Conservation (phyloP, 306 rosid species). For the Pterocarpus santalinus region DNA sequence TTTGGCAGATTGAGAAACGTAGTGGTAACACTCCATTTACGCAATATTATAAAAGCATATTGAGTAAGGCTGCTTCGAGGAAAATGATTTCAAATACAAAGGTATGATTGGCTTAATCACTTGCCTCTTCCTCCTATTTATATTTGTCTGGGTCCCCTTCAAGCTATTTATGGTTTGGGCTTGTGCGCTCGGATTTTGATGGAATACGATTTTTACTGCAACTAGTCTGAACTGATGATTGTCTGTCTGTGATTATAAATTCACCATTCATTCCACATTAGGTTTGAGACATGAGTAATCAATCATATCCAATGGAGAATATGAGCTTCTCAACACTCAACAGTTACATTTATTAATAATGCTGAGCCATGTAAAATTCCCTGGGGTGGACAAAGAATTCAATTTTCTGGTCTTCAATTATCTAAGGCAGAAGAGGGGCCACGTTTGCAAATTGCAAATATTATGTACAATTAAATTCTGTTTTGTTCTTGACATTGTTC, state of each 20-base stretch:
- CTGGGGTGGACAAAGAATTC: background rate
- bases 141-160: background rate
- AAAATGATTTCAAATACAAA: slow-evolving; percentile 56
- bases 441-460: background rate
- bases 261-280: background rate
- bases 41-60: slow-evolving; percentile 83
- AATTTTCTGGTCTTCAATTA: slow-evolving; percentile 31
- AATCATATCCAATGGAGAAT: background rate
- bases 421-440: background rate
- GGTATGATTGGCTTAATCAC: slow-evolving; percentile 60
- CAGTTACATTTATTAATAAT: background rate
- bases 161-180: too few species aligned
- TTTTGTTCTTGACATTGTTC: slow-evolving; percentile 37
- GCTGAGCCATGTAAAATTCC: slow-evolving; percentile 12
- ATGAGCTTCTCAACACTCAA: background rate
- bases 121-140: background rate
- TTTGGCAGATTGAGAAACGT: slow-evolving; percentile 75
- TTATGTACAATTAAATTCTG: slow-evolving; percentile 23
- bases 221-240: slow-evolving; percentile 7
- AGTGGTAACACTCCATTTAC: slow-evolving; percentile 64
- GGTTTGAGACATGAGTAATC: background rate
- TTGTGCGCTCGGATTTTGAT: background rate
- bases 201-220: background rate
- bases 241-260: background rate
- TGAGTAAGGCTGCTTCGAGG: slow-evolving; percentile 78